Conservation (phyloP, 2,329 filamentous ascomycete species). For the Diaporthe velutina region DNA sequence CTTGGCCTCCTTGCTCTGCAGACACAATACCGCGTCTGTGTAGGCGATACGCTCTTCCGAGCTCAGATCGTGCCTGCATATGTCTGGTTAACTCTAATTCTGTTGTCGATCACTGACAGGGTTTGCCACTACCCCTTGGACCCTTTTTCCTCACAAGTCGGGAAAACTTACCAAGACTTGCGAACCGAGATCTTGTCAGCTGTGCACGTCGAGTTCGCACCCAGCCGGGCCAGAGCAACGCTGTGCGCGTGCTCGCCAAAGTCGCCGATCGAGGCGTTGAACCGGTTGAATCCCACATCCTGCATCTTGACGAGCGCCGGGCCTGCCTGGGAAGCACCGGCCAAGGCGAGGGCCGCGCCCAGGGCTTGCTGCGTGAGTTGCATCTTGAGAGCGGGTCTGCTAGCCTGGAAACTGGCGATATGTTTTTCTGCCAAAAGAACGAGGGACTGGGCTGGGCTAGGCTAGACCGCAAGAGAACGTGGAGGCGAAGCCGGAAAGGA, state of each 20-base stretch:
- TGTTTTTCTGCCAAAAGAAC: neutral
- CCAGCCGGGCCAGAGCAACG: constrained; percentile 19
- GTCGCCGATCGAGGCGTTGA: constrained; percentile 22
- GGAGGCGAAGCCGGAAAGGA: neutral
- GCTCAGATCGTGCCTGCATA: constrained; percentile 48
- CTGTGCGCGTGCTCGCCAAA: constrained; percentile 10
- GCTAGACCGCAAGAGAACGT: neutral
- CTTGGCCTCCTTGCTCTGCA: constrained; percentile 46
- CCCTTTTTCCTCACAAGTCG: too few relatives aligned
- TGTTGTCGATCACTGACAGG: neutral
- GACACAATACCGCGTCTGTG: constrained; percentile 46
- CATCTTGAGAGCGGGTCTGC: constrained; percentile 5
- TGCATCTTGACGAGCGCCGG: constrained; percentile 12
- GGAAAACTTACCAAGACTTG: constrained; percentile 24
- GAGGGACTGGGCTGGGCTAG: constrained; percentile 2
- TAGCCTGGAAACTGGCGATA: neutral
- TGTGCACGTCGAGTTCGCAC: constrained; percentile 25
- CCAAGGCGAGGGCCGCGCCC: constrained; percentile 17
- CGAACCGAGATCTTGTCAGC: constrained; percentile 28
- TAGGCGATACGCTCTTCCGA: constrained; percentile 47
- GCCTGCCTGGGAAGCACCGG: constrained; percentile 1
- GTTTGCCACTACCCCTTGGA: neutral
- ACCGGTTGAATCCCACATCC: neutral
- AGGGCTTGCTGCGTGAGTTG: constrained; percentile 9
- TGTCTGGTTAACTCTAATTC: constrained; percentile 4